phyloP scores from a whole-genome alignment of 2,329 filamentous ascomycete genomes.

The Coleophoma cylindrospora region DNA sequence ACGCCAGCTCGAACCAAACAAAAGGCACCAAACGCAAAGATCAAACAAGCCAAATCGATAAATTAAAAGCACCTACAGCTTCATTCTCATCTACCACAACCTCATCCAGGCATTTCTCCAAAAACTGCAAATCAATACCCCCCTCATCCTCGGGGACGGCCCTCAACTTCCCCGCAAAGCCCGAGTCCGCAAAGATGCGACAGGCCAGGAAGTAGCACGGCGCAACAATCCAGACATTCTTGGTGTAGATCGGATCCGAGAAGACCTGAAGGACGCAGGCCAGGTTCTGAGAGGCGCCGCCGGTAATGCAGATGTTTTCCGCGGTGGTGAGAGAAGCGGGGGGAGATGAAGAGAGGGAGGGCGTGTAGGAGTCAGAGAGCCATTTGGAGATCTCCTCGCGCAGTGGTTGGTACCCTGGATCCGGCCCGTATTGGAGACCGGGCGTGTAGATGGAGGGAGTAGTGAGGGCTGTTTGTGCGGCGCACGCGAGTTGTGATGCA shows the following conservation, averaged over 20 bases:
- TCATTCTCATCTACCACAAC: slow-evolving; percentile 16
- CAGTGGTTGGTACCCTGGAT: slow-evolving; percentile 68
- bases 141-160: slow-evolving; percentile 73
- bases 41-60: not conserved
- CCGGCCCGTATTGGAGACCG: slow-evolving; percentile 75
- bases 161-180: slow-evolving; percentile 61
- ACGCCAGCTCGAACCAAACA: not conserved
- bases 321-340: slow-evolving; percentile 25
- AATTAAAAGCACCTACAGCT: slow-evolving; percentile 7
- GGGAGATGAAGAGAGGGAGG: slow-evolving; percentile 19
- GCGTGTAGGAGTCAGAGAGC: slow-evolving; percentile 51
- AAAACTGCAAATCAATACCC: slow-evolving; percentile 64
- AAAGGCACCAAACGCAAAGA: not conserved
- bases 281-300: slow-evolving; percentile 79
- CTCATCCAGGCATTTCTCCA: slow-evolving; percentile 35
- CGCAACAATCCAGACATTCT: slow-evolving; percentile 72
- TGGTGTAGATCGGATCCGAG: slow-evolving; percentile 72
- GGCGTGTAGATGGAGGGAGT: slow-evolving; percentile 53
- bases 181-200: slow-evolving; percentile 78
- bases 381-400: slow-evolving; percentile 65
- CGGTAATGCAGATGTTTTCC: slow-evolving; percentile 72
- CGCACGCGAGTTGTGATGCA: slow-evolving; percentile 22
- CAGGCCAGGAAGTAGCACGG: slow-evolving; percentile 84
- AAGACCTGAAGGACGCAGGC: slow-evolving; percentile 74
- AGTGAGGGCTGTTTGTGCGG: slow-evolving; percentile 53